Percentiles rank a stretch among this genome's conserved stretches.
Conservation (phyloP, 805 yeast species). For the Blastobotrys mokoenaii region DNA sequence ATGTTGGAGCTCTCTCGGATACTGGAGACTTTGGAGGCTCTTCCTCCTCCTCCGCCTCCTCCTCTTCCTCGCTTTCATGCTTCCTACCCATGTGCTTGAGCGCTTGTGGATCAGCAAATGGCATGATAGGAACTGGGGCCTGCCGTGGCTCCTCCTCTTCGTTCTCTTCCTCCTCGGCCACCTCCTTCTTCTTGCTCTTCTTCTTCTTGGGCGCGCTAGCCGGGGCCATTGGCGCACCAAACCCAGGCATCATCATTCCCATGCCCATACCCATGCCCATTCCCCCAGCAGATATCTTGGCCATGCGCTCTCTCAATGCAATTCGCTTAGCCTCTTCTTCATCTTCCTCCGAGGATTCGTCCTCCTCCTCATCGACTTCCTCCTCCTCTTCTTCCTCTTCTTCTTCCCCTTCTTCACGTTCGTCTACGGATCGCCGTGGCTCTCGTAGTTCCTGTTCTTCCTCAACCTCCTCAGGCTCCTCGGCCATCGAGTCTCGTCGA, state of each 20-base stretch:
- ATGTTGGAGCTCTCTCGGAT: not conserved
- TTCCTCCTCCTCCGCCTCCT: slow-evolving; percentile 24
- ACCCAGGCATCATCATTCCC: slow-evolving; percentile 6
- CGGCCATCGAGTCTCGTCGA: not conserved
- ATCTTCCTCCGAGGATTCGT: slow-evolving; percentile 31
- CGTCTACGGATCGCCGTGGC: not conserved
- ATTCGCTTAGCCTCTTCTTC: slow-evolving; percentile 54
- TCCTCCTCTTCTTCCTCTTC: slow-evolving; percentile 19
- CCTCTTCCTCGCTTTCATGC: slow-evolving; percentile 12
- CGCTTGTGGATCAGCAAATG: slow-evolving; percentile 37
- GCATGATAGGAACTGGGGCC: slow-evolving; percentile 45
- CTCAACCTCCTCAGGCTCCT: not conserved
- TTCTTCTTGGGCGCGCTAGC: slow-evolving; percentile 15
- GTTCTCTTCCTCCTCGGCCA: slow-evolving; percentile 19
- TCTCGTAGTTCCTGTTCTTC: not conserved
- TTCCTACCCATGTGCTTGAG: slow-evolving; percentile 18
- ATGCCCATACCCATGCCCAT: slow-evolving; percentile 37
- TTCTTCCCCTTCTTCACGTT: not conserved
- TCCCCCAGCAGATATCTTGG: slow-evolving; percentile 88
- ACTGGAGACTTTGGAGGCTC: slow-evolving; percentile 1
- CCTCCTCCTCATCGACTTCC: slow-evolving; percentile 26
- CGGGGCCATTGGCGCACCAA: slow-evolving; percentile 28
- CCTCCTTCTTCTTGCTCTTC: slow-evolving; percentile 22
- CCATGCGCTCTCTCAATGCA: slow-evolving; percentile 86
- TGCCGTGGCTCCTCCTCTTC: slow-evolving; percentile 14